Evolutionary conservation across 768 basidiomycete species (phyloP), one percentile per base, ranked within the genome.

Genomic region (Termitomyces sp.): DNA sequence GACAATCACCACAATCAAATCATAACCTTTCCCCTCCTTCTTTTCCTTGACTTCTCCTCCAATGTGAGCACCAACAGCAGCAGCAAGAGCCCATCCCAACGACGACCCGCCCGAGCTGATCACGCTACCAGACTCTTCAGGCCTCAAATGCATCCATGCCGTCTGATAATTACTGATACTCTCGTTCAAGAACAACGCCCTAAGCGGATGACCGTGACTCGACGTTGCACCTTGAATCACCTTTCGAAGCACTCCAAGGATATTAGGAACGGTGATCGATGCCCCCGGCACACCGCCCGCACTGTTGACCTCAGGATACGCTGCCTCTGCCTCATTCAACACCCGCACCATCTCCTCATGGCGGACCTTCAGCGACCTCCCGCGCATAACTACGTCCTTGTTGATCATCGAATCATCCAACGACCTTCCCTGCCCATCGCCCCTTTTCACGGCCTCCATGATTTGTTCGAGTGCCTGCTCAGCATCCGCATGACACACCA

Each of bases 51-150:
- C 65, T 18, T 67, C 61, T 3, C 70, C 75, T 0, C 79, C 86
- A 5, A 88, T 61, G 46, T 72, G 65, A 1, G 80, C 80, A 2
- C 88, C 88, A 4, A 90, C 70, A 4, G 84, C 80, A 0, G 82
- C 87, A 43, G 84, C 87, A 3, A 88, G 69, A 2, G 77, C 79
- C 84, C 86, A 90, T 0, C 88, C 88, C 36, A 90, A 74, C 9
- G 84, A 82, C 0, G 84, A 82, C 5, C 82, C 87, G 3, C 87
- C 87, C 12, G 83, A 85, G 13, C 76, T 67, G 14, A 87, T 59
- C 48, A 85, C 68, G 48, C 72, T 75, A 1, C 84, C 85, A 1
- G 83, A 74, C 1, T 60, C 43, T 32, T 80, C 78, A 1, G 83
- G 77, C 18, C 76, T 72, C 65, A 88, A 69, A 64, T 89, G 86